Conservation (phyloP, 257 asterid genomes). For the Vinca minor region DNA sequence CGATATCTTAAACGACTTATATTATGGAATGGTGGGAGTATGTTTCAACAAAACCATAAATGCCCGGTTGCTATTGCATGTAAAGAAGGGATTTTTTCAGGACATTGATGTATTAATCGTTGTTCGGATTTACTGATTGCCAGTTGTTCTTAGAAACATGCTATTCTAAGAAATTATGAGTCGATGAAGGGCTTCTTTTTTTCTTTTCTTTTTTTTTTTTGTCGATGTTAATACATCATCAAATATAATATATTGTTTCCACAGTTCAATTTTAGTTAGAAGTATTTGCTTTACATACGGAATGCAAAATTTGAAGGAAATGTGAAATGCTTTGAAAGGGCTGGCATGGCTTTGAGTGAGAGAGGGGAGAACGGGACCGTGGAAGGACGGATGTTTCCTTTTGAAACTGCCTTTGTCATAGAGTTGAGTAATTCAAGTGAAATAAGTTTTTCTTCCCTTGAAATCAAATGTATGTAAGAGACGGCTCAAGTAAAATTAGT, state of each 20-base stretch:
- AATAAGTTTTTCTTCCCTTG: not conserved
- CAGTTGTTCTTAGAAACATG: not conserved
- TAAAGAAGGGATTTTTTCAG: not conserved
- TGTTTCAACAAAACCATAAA: not conserved
- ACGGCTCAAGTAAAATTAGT: not conserved
- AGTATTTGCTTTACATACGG: not conserved
- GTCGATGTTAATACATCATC: too few relatives aligned
- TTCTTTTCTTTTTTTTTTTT: too few relatives aligned
- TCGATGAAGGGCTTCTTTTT: not conserved
- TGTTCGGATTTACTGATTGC: not conserved
- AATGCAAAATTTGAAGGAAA: not conserved
- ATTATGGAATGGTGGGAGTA: too few relatives aligned
- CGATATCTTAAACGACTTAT: too few relatives aligned
- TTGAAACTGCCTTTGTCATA: not conserved
- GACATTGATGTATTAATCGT: not conserved
- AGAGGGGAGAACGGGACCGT: not conserved
- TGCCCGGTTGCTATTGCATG: slow-evolving; percentile 3
- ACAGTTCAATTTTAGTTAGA: not conserved
- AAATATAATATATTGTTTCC: not conserved
- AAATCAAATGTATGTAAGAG: not conserved
- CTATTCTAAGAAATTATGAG: not conserved
- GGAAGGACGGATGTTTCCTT: not conserved
- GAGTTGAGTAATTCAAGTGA: not conserved
- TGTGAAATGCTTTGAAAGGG: not conserved
- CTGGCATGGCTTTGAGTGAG: not conserved